Evolutionary conservation across 1,139 yeast species (phyloP), one percentile per base, ranked within the genome.

Genomic region (Yamadazyma siamensis): DNA sequence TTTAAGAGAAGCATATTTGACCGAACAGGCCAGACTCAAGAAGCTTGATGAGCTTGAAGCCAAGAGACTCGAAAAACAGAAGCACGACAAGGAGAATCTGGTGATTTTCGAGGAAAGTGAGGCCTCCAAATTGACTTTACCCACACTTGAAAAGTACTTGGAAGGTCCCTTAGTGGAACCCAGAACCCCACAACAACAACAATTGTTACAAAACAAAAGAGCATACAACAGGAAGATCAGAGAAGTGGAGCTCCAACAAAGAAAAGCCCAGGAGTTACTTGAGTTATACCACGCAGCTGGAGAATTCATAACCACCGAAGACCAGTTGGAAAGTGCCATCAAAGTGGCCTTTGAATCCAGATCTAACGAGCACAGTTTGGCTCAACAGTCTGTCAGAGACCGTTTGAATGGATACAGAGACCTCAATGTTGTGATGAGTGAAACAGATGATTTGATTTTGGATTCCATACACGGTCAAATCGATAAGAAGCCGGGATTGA

Each of bases 281-380:
- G 81, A 76, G 41, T 67, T 87, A 41, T 87, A 84, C 55, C 89
- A 87, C 50, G 74, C 80, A 10, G 67, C 94, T 2, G 68, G 75
- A 21, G 66, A 71, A 34, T 85, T 74, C 56, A 80, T 82, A 40
- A 71, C 81, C 31, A 78, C 78, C 22, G 86, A 77, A 52, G 75
- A 69, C 32, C 79, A 77, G 52, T 68, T 82, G 39, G 76, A 75
- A 28, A 59, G 56, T 18, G 75, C 78, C 32, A 74, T 81, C 29
- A 68, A 67, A 33, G 65, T 66, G 21, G 83, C 82, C 15, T 80
- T 80, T 45, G 73, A 66, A 39, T 60, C 63, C 27, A 61, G 61
- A 40, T 55, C 61, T 24, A 59, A 60, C 35, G 57, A 55, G 32
- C 67, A 63, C 38, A 71, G 62, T 35, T 46, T 56, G 27, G 51